Percentiles rank a stretch among this genome's conserved stretches.
phyloP scores from a whole-genome alignment of 2,329 filamentous ascomycete species.

The Cladosporium colombiae region DNA sequence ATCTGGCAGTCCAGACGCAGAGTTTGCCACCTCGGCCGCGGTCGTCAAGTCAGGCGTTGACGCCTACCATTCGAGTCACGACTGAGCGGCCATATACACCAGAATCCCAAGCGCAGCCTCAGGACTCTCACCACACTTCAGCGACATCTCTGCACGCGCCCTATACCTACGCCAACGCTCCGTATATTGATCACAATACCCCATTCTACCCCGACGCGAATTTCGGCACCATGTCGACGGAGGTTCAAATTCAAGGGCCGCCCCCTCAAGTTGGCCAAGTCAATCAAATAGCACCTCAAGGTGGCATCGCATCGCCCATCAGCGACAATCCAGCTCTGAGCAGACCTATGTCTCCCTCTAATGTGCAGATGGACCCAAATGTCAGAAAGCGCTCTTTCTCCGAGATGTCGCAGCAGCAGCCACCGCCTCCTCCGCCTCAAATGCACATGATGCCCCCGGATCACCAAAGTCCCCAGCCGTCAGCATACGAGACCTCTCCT shows the following conservation, averaged over 20 bases:
- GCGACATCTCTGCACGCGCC: slow-evolving; percentile 19
- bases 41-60: slow-evolving; percentile 17
- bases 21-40: slow-evolving; percentile 26
- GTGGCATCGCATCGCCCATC: slow-evolving; percentile 10
- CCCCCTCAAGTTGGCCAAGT: slow-evolving; percentile 15
- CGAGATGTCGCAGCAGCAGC: slow-evolving; percentile 30
- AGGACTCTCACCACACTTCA: slow-evolving; percentile 25
- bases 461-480: slow-evolving; percentile 10
- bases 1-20: slow-evolving; percentile 12
- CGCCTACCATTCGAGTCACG: slow-evolving; percentile 30
- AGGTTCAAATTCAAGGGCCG: slow-evolving; percentile 20
- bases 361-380: slow-evolving; percentile 27
- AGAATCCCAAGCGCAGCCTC: slow-evolving; percentile 26
- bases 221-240: not conserved
- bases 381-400: slow-evolving; percentile 36
- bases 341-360: slow-evolving; percentile 28
- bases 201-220: not conserved
- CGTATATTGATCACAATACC: not conserved
- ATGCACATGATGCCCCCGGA: slow-evolving; percentile 3
- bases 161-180: not conserved
- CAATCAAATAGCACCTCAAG: not conserved
- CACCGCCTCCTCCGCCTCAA: not conserved
- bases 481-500: slow-evolving; percentile 9
- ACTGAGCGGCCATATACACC: slow-evolving; percentile 23
- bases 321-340: slow-evolving; percentile 27